Evolutionary conservation across 495 filamentous ascomycete genomes (phyloP).

Genomic region (Penicillium bovifimosum): DNA sequence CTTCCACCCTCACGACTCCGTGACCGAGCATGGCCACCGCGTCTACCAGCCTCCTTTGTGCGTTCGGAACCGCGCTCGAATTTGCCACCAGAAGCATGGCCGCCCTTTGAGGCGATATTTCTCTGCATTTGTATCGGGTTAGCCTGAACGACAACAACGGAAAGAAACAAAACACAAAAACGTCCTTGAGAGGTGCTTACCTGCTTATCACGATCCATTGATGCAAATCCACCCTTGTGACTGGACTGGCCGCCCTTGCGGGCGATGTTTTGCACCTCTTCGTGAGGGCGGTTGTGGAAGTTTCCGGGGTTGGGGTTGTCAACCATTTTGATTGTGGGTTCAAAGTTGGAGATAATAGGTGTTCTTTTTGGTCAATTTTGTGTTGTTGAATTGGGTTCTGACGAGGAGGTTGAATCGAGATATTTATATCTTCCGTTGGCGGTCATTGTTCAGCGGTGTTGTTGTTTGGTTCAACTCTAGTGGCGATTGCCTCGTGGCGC

Average conservation of each 20-base stretch:
- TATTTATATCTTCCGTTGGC: too few relatives aligned
- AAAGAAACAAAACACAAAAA: too few relatives aligned
- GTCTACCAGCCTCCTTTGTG: conserved; percentile 44
- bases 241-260: conserved; percentile 47
- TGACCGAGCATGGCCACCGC: conserved; percentile 27
- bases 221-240: conserved; percentile 28
- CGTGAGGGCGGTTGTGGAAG: conserved; percentile 58
- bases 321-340: not conserved
- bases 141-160: too few relatives aligned
- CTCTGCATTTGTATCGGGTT: conserved; percentile 16
- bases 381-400: too few relatives aligned
- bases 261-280: conserved; percentile 52
- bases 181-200: conserved; percentile 16
- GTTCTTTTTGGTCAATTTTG: too few relatives aligned
- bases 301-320: conserved; percentile 51
- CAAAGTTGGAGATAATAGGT: too few relatives aligned
- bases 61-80: conserved; percentile 44
- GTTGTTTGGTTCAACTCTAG: too few relatives aligned
- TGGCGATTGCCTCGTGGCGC: too few relatives aligned
- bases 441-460: too few relatives aligned
- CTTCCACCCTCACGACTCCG: too few relatives aligned
- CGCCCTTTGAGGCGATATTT: conserved; percentile 48
- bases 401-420: too few relatives aligned
- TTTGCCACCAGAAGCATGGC: conserved; percentile 42
- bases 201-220: conserved; percentile 41